Conservation (phyloP, 2,329 filamentous ascomycete genomes). For the Fusarium incarnatum region DNA sequence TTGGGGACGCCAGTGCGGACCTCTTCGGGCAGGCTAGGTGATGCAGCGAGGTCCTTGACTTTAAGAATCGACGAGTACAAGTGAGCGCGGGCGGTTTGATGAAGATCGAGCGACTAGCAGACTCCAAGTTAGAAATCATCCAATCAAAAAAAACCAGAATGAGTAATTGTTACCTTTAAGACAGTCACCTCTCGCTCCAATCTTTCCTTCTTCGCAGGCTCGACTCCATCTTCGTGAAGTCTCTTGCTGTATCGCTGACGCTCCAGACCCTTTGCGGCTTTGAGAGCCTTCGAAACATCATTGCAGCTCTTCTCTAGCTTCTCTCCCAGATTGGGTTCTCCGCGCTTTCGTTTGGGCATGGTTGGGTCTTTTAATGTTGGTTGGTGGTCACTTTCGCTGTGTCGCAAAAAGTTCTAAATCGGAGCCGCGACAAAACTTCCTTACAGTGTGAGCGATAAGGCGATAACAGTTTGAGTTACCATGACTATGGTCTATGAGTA, state of each 20-base stretch:
- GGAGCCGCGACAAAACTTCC: constrained; percentile 54
- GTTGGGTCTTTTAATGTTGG: constrained; percentile 31
- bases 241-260: constrained; percentile 78
- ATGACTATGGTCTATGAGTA: no score
- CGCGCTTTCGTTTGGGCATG: constrained; percentile 71
- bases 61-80: constrained; percentile 66
- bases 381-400: constrained; percentile 21
- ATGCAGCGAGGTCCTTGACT: constrained; percentile 64
- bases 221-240: constrained; percentile 60
- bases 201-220: constrained; percentile 64
- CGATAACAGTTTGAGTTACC: no score
- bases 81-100: constrained; percentile 67
- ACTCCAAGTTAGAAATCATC: background rate
- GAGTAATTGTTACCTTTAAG: constrained; percentile 59
- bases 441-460: constrained; percentile 61
- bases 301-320: constrained; percentile 67
- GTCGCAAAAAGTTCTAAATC: constrained; percentile 38
- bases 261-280: constrained; percentile 80
- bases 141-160: no score
- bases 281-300: constrained; percentile 74
- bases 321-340: constrained; percentile 59
- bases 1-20: constrained; percentile 62
- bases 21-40: constrained; percentile 61
- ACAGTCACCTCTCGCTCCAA: constrained; percentile 71
- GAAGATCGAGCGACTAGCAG: constrained; percentile 65